Base-by-base conservation (phyloP, 495 filamentous ascomycete genomes). In the Cudoniella acicularis region DNA sequence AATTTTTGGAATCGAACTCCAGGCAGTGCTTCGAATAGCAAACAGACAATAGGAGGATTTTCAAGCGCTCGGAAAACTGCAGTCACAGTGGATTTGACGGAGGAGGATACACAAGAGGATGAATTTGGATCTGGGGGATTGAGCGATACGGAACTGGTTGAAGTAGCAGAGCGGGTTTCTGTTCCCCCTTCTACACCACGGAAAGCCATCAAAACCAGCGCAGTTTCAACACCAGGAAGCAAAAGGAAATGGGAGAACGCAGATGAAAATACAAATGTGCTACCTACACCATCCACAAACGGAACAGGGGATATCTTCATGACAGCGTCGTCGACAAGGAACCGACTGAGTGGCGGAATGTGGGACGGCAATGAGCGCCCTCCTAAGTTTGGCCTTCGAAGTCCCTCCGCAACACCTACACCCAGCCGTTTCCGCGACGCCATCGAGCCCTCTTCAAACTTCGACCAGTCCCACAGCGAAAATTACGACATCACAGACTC, bases 161-260 rank as follows among this genome's bases (percentile, higher is more conserved):
- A 67, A 59, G 51, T 56, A 57, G 11, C 57, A 42, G 43, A 67
- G 52, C 21, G 57, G 46, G 30, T 40, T 4, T 52, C 62, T 21
- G 53, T 62, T 18, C 58, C 30, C 10, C 70, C 71, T 10, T 69
- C 78, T 49, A 79, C 77, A 26, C 76, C 77, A 2, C 67, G 72
- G 53, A 83, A 86, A 65, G 67, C 69, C 11, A 64, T 57, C 25
- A 64, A 61, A 47, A 79, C 76, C 0, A 70, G 75, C 24, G 57
- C 61, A 0, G 72, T 71, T 30, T 73, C 76, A 4, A 81, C 80
- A 0, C 84, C 84, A 1, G 70, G 72, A 10, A 61, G 45, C 0
- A 84, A 84, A 67, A 74, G 84, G 30, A 84, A 76, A 59, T 60
- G 73, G 11, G 67, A 68, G 0, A 76, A 80, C 48, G 64, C 70